Evolutionary conservation across 192 early-diverging fungal species (phyloP), one percentile per base, ranked within the genome.

Genomic region (Coemansia sp.): DNA sequence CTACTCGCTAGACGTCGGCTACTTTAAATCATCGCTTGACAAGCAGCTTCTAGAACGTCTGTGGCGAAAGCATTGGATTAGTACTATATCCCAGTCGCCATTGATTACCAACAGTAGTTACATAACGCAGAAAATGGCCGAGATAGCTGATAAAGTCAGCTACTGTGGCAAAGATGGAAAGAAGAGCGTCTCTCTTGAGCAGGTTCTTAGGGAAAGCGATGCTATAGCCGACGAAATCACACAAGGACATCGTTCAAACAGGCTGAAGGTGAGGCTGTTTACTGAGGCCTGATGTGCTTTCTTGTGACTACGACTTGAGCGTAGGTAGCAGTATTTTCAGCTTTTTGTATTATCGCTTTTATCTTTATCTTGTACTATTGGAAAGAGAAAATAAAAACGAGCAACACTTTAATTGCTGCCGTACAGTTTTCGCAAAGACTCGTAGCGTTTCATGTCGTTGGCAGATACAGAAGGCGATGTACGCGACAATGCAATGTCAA

Each of bases 31-130:
- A 36, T 80, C 86, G 16, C 75, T 96, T 21, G 97, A 99, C 75
- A 86, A 86, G 8, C 85, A 90, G 40, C 82, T 99, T 52, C 80
- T 99, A 58, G 95, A 97, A 68, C 82, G 90, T 62, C 85, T 99
- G 70, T 99, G 97, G 97, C 91, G 95, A 65, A 97, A 97, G 80
- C 96, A 99, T 81, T 99, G 97, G 97, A 90, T 97, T 37, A 92
- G 92, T 74, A 98, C 97, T 8, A 84, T 99, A 26, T 92, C 95
- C 16, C 93, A 95, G 74, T 95, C 95, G 8, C 90, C 95, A 15
- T 82, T 99, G 19, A 79, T 97, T 16, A 89, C 93, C 90, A 88
- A 76, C 84, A 74, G 72, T 59, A 69, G 72, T 59, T 80, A 72
- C 45, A 75, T 73, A 11, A 75, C 78, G 12, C 78, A 71, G n/a